Conservation (phyloP, 2,329 filamentous ascomycete species). For the Sarocladium kiliense region DNA sequence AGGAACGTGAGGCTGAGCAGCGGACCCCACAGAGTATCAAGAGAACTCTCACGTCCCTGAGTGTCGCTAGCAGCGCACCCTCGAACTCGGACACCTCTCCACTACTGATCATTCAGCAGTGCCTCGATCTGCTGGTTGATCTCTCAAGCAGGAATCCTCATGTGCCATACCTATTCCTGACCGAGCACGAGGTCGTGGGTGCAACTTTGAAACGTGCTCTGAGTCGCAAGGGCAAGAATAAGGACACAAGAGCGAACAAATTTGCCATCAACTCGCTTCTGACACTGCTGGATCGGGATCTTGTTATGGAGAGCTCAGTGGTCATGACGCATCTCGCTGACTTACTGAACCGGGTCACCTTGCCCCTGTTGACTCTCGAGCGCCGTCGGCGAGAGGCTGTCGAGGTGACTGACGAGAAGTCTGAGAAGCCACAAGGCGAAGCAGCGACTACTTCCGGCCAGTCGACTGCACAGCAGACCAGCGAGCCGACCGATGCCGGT, state of each 20-base stretch:
- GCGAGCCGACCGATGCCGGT: background rate
- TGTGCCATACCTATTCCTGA: slow-evolving; percentile 86
- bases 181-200: slow-evolving; percentile 76
- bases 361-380: slow-evolving; percentile 75
- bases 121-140: slow-evolving; percentile 77
- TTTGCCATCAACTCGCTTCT: slow-evolving; percentile 91
- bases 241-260: slow-evolving; percentile 77
- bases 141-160: slow-evolving; percentile 81
- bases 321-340: slow-evolving; percentile 93
- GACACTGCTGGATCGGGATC: slow-evolving; percentile 80
- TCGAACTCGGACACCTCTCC: slow-evolving; percentile 86
- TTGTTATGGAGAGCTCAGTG: slow-evolving; percentile 94
- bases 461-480: background rate
- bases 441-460: slow-evolving; percentile 12
- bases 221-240: slow-evolving; percentile 81
- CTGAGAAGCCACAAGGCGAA: slow-evolving; percentile 19
- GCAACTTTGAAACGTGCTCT: slow-evolving; percentile 70
- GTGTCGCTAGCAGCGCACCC: slow-evolving; percentile 35
- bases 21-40: slow-evolving; percentile 82
- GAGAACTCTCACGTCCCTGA: slow-evolving; percentile 61
- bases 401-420: slow-evolving; percentile 45
- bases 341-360: slow-evolving; percentile 81
- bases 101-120: slow-evolving; percentile 92
- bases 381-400: slow-evolving; percentile 74
- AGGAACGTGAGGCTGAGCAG: slow-evolving; percentile 50